These are phyloP conservation scores for Komagataella kurtzmanii DNA, from an alignment of 805 yeast species.

Conservation along the genomic window DNA sequence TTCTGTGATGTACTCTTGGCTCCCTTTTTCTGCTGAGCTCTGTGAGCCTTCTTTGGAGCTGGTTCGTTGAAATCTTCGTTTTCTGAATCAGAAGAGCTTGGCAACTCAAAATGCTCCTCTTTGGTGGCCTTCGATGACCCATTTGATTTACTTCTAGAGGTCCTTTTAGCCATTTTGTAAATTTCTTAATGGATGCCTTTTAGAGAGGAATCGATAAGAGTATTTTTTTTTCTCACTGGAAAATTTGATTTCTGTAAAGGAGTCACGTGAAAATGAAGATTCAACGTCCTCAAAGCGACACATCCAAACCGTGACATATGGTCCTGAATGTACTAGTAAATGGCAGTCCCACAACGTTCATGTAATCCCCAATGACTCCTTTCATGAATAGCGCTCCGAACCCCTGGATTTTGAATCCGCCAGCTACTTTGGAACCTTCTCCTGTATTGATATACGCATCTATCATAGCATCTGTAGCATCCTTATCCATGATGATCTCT, in stretches of 20 bases:
- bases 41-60: neutral
- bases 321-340: slow-evolving; percentile 34
- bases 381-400: slow-evolving; percentile 52
- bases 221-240: neutral
- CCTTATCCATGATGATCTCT: slow-evolving; percentile 22
- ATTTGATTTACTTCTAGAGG: neutral
- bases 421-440: slow-evolving; percentile 80
- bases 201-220: neutral
- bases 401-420: slow-evolving; percentile 83
- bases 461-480: slow-evolving; percentile 37
- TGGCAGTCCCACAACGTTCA: slow-evolving; percentile 84
- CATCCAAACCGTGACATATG: neutral
- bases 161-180: neutral
- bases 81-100: slow-evolving; percentile 1
- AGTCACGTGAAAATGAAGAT: neutral
- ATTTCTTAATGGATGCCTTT: no score
- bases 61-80: slow-evolving; percentile 4
- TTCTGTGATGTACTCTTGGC: slow-evolving; percentile 3
- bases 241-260: neutral
- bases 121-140: neutral
- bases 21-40: neutral
- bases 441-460: slow-evolving; percentile 48
- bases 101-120: slow-evolving; percentile 3
- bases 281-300: neutral
- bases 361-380: slow-evolving; percentile 64